Percentiles rank a stretch among this genome's conserved stretches.
Evolutionary conservation across 768 basidiomycete genomes (phyloP).

Genomic region (Lactifluus piperatus): DNA sequence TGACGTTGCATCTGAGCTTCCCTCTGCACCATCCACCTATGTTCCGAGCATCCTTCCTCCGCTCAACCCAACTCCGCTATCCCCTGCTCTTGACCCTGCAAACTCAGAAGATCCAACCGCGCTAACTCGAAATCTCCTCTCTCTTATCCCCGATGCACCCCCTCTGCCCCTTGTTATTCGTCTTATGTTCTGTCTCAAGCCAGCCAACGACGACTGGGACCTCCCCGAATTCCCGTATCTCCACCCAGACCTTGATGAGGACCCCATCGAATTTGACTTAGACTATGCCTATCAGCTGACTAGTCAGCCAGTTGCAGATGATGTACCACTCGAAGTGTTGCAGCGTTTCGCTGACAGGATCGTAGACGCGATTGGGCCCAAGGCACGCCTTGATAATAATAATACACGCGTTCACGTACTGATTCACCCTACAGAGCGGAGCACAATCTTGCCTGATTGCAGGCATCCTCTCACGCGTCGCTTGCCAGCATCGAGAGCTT

Average conservation of each 20-base stretch:
- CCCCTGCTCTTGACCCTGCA: conserved; percentile 50
- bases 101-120: conserved; percentile 48
- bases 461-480: conserved; percentile 51
- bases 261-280: conserved; percentile 45
- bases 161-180: conserved; percentile 56
- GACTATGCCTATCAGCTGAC: conserved; percentile 46
- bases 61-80: conserved; percentile 32
- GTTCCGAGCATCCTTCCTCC: conserved; percentile 34
- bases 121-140: conserved; percentile 53
- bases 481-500: conserved; percentile 52
- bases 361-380: conserved; percentile 44
- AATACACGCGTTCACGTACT: neutral
- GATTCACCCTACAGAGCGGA: conserved; percentile 31
- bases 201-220: conserved; percentile 74
- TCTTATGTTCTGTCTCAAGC: conserved; percentile 75
- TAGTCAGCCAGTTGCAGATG: conserved; percentile 52
- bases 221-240: conserved; percentile 63
- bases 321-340: conserved; percentile 41
- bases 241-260: conserved; percentile 50
- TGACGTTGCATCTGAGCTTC: conserved; percentile 42
- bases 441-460: conserved; percentile 55
- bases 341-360: conserved; percentile 48
- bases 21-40: conserved; percentile 31
- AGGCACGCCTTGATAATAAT: conserved; percentile 34
- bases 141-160: conserved; percentile 52